Percentiles rank a stretch among this genome's conserved stretches.
phyloP scores from a whole-genome alignment of 176 grass and related monocot species.

The Zoysia pacifica region DNA sequence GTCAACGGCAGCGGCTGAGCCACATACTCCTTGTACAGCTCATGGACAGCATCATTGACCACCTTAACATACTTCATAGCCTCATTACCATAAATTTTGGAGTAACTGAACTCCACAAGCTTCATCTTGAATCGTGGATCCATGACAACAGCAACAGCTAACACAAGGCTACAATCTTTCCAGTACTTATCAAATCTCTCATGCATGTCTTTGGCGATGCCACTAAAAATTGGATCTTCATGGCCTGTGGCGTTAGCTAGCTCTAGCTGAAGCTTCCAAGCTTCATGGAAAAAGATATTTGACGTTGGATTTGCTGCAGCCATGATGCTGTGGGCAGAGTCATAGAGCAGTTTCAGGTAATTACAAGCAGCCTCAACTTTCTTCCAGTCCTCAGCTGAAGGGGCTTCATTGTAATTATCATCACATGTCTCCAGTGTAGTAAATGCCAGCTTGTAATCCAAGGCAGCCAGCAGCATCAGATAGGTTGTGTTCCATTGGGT shows the following conservation, averaged over 20 bases:
- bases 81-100: slow-evolving; percentile 83
- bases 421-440: slow-evolving; percentile 71
- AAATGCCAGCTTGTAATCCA: slow-evolving; percentile 83
- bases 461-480: slow-evolving; percentile 79
- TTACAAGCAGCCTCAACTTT: slow-evolving; percentile 70
- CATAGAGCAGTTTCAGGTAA: slow-evolving; percentile 70
- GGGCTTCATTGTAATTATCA: slow-evolving; percentile 85
- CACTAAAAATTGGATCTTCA: slow-evolving; percentile 58
- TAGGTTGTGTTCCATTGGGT: slow-evolving; percentile 93
- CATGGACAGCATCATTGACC: slow-evolving; percentile 68
- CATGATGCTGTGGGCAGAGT: slow-evolving; percentile 75
- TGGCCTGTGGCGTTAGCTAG: slow-evolving; percentile 56
- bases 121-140: slow-evolving; percentile 97
- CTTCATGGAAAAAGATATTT: slow-evolving; percentile 86
- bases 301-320: slow-evolving; percentile 66
- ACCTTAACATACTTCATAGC: slow-evolving; percentile 67
- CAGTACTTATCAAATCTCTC: slow-evolving; percentile 94
- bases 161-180: slow-evolving; percentile 88
- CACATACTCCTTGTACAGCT: slow-evolving; percentile 72
- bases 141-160: slow-evolving; percentile 87
- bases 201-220: slow-evolving; percentile 75
- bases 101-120: slow-evolving; percentile 85
- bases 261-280: slow-evolving; percentile 83
- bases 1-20: slow-evolving; percentile 58
- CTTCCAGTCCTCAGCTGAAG: slow-evolving; percentile 78